Base-by-base conservation (phyloP, 805 yeast species). In the Kregervanrija delftensis region DNA sequence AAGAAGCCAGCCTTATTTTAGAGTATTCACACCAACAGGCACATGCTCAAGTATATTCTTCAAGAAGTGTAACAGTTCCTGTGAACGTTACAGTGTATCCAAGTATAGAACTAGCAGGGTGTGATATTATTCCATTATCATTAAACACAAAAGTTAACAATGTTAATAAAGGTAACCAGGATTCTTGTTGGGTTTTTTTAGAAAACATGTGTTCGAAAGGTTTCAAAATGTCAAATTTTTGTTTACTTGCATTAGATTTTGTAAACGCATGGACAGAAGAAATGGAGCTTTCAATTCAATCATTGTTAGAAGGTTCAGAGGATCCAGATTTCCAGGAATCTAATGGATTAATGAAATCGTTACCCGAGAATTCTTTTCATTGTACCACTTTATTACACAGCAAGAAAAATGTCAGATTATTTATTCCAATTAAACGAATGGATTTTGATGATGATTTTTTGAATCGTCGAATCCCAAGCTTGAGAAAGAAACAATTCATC, bases 201-300 rank as follows among this genome's bases (percentile, higher is more conserved):
- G 44, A 54, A 11, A 54, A 56, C 35, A 56, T 72, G 50, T 51
- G 60, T 8, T 44, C 41, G 6, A 47, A 60, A 33, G 63, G 62
- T 6, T 59, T 66, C 15, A 64, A 63, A 8, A 59, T 72, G 41
- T 65, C 76, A 3, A 79, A 78, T 40, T 86, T 73, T 59, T 81
- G 83, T 49, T 63, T 84, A 39, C 65, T 85, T 43, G 71, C 87
- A 1, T 56, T 91, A 11, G 98, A 93, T 59, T 63, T 93, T 46
- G 74, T 88, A 51, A 91, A 93, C 59, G 72, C 85, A 2, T 90
- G 96, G 93, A 71, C 75, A 6, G 82, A 81, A 40, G 73, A 74
- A 30, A 61, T 77, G 47, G 52, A 57, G 8, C 56, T 71, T 4
- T 52, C 49, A 3, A 51, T 66, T 39, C 58, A 49, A 30, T 53